phyloP scores from a whole-genome alignment of 164 flowering plant genomes.

The Cinnamomum micranthum region DNA sequence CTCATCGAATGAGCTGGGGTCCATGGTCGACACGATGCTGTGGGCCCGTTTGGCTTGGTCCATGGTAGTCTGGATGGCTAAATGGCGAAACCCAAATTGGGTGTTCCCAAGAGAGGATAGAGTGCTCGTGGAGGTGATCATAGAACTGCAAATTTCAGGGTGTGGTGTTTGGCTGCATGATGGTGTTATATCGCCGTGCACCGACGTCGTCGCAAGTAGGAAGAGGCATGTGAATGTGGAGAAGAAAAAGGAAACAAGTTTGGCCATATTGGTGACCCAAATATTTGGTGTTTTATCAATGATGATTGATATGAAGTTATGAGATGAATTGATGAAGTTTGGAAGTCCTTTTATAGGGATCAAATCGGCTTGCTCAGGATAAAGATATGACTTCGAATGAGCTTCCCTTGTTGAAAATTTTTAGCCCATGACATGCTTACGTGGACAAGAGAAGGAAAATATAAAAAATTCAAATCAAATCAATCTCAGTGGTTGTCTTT shows the following conservation, averaged over 20 bases:
- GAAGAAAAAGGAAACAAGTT: background rate
- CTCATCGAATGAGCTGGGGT: conserved; percentile 25
- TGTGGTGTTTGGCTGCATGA: conserved; percentile 55
- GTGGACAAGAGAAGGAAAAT: too few species aligned
- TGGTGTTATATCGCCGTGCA: conserved; percentile 12
- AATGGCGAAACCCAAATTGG: conserved; percentile 24
- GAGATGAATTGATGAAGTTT: too few species aligned
- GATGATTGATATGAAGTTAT: too few species aligned
- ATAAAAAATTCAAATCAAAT: too few species aligned
- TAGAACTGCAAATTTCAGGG: conserved; percentile 42
- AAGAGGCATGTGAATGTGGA: background rate
- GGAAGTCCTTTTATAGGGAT: too few species aligned
- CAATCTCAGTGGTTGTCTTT: too few species aligned
- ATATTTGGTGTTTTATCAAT: too few species aligned
- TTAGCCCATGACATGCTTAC: too few species aligned
- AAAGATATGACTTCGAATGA: too few species aligned
- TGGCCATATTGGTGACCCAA: background rate
- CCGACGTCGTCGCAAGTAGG: conserved; percentile 2
- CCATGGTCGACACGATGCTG: conserved; percentile 33
- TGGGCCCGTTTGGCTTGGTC: conserved; percentile 39
- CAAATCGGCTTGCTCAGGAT: too few species aligned
- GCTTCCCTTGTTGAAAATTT: too few species aligned
- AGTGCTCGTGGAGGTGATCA: conserved; percentile 9
- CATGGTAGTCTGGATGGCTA: conserved; percentile 31
- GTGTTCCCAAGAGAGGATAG: conserved; percentile 15